These are phyloP conservation scores for Cyberlindnera maritima DNA, from an alignment of 805 yeast genomes.

Conservation along the genomic window DNA sequence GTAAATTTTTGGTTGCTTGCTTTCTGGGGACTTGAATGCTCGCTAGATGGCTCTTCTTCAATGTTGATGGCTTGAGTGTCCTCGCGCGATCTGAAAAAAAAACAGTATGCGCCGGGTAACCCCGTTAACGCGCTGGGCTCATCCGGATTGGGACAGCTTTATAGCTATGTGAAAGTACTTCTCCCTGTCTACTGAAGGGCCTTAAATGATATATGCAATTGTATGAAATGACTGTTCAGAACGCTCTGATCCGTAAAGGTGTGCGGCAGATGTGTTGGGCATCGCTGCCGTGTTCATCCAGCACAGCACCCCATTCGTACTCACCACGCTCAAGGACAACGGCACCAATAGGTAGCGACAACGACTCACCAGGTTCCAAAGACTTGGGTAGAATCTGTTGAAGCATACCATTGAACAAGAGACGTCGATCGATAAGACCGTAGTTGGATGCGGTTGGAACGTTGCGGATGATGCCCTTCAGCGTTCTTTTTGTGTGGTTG, in stretches of 20 bases:
- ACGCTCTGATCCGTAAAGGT: constrained; percentile 34
- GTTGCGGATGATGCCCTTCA: constrained; percentile 60
- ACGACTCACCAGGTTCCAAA: constrained; percentile 41
- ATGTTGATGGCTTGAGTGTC: background rate
- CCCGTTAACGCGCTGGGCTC: background rate
- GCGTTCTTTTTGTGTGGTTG: constrained; percentile 42
- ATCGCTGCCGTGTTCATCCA: constrained; percentile 43
- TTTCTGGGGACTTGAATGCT: no score
- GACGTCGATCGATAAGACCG: constrained; percentile 48
- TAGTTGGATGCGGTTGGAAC: constrained; percentile 42
- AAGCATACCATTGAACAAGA: constrained; percentile 70
- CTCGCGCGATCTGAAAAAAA: constrained; percentile 1
- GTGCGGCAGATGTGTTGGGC: constrained; percentile 38
- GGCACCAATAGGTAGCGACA: constrained; percentile 49
- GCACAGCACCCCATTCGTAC: constrained; percentile 73
- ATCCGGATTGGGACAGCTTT: background rate
- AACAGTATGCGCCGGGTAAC: constrained; percentile 11
- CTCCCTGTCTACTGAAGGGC: no score
- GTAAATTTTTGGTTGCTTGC: background rate
- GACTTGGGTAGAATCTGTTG: constrained; percentile 49
- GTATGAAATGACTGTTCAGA: constrained; percentile 27
- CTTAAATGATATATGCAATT: no score
- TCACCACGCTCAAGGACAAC: constrained; percentile 73
- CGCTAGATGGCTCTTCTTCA: background rate
- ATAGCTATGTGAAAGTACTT: no score